Evolutionary conservation across 306 rosid genomes (phyloP), one percentile per base, ranked within the genome.

Genomic region (Lathyrus aphaca): DNA sequence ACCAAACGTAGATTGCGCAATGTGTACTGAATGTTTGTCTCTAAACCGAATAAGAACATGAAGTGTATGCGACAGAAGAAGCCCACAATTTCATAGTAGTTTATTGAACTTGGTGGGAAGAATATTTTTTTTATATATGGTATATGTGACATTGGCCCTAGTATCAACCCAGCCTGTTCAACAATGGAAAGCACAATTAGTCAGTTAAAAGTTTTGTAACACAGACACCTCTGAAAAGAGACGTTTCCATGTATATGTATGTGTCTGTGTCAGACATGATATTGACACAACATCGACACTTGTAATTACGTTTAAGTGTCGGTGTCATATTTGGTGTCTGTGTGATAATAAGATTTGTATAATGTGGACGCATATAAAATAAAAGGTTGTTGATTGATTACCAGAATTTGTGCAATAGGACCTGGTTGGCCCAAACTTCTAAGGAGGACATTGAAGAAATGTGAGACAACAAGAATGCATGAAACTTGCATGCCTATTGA

Each of bases 401-500:
- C 98, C 51, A 94, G 74, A 56, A 94, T 84, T 63, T 94, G 97
- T 19, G 97, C 92, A 58, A 94, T 83, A 68, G 97, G 86, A 12
- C 98, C 98, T 12, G 98, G 90, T 66, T 94, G 98, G 32, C 98
- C 97, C 5, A 88, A 25, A 38, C 88, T 73, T 65, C 82, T 90
- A 69, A 94, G 94, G 23, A 94, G 53, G 48, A 94, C 77, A 61
- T 94, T 88, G 74, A 94, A 94, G 72, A 90, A 71, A 64, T 90
- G 97, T 38, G 98, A 94, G 21, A 90, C 84, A 77, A 94, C 98
- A 39, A 94, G 98, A 77, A 94, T 90, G 85, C 87, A 81, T 0
- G 97, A 68, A 23, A 88, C 88, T 54, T 94, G 98, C 86, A 90
- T 76, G 42, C 96, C 94, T 96, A 94, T 90, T 25, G 98, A 86